These are phyloP conservation scores for Plasmodiophora brassicae DNA, from an alignment of 208 protist species.

Conservation along the genomic window DNA sequence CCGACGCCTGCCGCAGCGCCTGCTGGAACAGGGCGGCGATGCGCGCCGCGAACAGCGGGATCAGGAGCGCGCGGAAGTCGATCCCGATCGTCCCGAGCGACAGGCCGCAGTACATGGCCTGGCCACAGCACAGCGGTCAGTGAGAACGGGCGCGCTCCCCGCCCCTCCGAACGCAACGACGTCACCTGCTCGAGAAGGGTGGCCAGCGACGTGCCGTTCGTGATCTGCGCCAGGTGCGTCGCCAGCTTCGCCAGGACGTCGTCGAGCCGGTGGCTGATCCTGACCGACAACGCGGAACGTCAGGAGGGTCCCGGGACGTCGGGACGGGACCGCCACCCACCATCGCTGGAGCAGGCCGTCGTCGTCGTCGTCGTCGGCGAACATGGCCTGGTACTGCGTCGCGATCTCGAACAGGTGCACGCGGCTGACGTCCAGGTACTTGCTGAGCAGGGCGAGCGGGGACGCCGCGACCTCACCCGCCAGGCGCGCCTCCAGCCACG, in stretches of 20 bases:
- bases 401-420: constrained; percentile 19
- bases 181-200: constrained; percentile 3
- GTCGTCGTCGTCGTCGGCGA: not conserved
- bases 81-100: not conserved
- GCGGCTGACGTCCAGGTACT: not conserved
- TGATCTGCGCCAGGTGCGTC: not conserved
- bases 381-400: not conserved
- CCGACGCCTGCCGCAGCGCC: not conserved
- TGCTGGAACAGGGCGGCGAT: not conserved
- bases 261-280: not conserved
- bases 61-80: constrained; percentile 6
- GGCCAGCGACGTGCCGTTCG: not conserved
- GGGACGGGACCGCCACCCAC: not conserved
- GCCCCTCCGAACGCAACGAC: too few relatives aligned
- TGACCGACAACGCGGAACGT: not conserved
- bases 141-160: not conserved
- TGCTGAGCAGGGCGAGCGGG: not conserved
- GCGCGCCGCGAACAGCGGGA: not conserved
- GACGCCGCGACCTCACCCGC: not conserved
- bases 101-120: constrained; percentile 21
- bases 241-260: not conserved
- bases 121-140: not conserved
- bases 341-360: not conserved
- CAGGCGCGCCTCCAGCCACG: not conserved
- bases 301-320: too few relatives aligned